Conservation (phyloP, 306 rosid genomes). For the Alnus glutinosa region DNA sequence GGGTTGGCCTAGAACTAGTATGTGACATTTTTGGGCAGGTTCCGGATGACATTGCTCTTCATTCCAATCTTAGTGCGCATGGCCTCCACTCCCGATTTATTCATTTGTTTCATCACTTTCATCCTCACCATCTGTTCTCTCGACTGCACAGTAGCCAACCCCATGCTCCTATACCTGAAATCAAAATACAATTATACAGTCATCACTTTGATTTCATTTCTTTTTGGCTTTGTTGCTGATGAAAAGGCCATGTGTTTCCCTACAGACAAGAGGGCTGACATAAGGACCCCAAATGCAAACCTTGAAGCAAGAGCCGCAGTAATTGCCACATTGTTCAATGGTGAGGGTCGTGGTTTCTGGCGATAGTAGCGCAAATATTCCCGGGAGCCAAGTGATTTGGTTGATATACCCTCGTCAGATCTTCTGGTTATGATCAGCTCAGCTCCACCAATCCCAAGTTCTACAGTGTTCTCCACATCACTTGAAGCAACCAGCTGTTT, state of each 20-base stretch:
- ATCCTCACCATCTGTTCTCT: conserved; percentile 72
- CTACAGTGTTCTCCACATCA: conserved; percentile 46
- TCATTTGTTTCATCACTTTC: conserved; percentile 91
- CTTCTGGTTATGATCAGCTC: conserved; percentile 73
- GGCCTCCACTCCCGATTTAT: conserved; percentile 72
- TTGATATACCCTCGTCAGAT: conserved; percentile 47
- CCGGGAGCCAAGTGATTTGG: conserved; percentile 83
- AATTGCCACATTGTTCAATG: conserved; percentile 45
- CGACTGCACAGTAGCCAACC: conserved; percentile 81
- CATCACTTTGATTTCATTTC: conserved; percentile 17
- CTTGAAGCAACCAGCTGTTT: conserved; percentile 73
- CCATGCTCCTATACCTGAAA: conserved; percentile 94
- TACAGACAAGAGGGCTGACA: conserved; percentile 7
- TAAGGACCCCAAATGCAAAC: conserved; percentile 37
- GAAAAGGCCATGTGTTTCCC: neutral
- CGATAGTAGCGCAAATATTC: conserved; percentile 94
- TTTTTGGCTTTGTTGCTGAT: neutral
- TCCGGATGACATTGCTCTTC: conserved; percentile 89
- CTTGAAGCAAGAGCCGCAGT: conserved; percentile 85
- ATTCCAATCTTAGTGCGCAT: conserved; percentile 82
- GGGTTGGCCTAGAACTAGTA: conserved; percentile 37
- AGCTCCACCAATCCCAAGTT: conserved; percentile 73
- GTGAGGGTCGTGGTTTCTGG: conserved; percentile 85
- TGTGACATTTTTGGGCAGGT: conserved; percentile 82
- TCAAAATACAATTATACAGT: neutral